Percentiles rank a stretch among this genome's conserved stretches.
Evolutionary conservation across 2,329 filamentous ascomycete species (phyloP).

Genomic region (Metarhizium sp.): DNA sequence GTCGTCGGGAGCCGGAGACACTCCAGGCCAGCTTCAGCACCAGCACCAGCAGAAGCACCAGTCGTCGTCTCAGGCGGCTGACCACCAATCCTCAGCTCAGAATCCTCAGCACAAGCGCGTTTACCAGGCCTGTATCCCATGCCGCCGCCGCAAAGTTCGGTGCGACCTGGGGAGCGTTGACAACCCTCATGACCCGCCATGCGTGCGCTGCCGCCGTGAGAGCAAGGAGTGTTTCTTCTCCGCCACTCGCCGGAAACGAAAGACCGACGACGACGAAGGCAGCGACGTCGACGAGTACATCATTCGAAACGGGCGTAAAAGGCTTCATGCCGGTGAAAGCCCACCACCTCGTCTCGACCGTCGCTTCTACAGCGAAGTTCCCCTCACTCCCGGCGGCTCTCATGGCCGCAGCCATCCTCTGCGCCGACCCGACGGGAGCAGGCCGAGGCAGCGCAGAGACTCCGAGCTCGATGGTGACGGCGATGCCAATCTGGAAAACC

Average conservation of each 20-base stretch:
- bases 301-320: constrained; percentile 64
- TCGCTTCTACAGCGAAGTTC: constrained; percentile 41
- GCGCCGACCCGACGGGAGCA: constrained; percentile 44
- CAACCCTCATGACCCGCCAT: constrained; percentile 88
- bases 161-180: constrained; percentile 69
- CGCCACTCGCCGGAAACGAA: constrained; percentile 85
- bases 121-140: constrained; percentile 55
- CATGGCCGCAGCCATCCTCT: constrained; percentile 58
- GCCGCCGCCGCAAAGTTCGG: constrained; percentile 51
- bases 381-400: constrained; percentile 56
- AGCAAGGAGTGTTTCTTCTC: constrained; percentile 97
- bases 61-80: constrained; percentile 6
- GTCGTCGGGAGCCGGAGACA: constrained; percentile 2
- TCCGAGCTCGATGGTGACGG: constrained; percentile 41
- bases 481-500: constrained; percentile 54
- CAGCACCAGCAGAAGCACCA: constrained; percentile 3
- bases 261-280: constrained; percentile 51
- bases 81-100: constrained; percentile 3
- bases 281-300: constrained; percentile 56
- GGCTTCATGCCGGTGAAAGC: constrained; percentile 39
- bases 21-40: background rate
- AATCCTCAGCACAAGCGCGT: constrained; percentile 47
- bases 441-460: constrained; percentile 15
- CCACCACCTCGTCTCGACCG: constrained; percentile 31
- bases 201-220: constrained; percentile 86